phyloP scores from a whole-genome alignment of 106 monocot species.

The Apostasia shenzhenica region DNA sequence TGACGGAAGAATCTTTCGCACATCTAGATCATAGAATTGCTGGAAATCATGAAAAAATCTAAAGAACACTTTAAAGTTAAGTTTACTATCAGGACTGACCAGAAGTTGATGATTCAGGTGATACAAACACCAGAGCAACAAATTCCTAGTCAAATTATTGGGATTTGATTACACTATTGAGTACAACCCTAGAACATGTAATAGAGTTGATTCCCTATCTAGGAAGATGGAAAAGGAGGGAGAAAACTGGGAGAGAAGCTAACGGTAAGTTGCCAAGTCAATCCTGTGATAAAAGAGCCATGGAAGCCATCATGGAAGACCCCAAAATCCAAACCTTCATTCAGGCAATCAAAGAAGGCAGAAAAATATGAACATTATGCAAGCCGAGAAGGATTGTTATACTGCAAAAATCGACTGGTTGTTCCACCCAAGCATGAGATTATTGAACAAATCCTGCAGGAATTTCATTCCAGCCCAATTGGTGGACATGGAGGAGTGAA shows the following conservation, averaged over 20 bases:
- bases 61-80: too few species aligned
- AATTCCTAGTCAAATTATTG: background rate
- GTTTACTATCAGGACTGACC: conserved; percentile 4
- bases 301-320: background rate
- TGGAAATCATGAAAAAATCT: too few species aligned
- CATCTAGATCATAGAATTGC: too few species aligned
- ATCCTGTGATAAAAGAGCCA: background rate
- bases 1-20: too few species aligned
- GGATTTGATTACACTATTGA: background rate
- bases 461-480: too few species aligned
- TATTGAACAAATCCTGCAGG: too few species aligned
- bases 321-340: background rate
- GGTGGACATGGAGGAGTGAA: too few species aligned
- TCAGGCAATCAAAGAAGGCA: background rate
- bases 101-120: background rate
- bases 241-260: background rate
- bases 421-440: too few species aligned
- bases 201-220: conserved; percentile 4
- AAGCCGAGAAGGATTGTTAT: too few species aligned
- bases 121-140: background rate
- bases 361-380: background rate
- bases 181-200: background rate
- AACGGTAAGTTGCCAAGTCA: too few species aligned
- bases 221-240: background rate
- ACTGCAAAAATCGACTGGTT: too few species aligned